A percentile compares a stretch with the other conserved stretches of the same genome.
Conservation (phyloP, 2,329 filamentous ascomycete species). For the Clonostachys sp. region DNA sequence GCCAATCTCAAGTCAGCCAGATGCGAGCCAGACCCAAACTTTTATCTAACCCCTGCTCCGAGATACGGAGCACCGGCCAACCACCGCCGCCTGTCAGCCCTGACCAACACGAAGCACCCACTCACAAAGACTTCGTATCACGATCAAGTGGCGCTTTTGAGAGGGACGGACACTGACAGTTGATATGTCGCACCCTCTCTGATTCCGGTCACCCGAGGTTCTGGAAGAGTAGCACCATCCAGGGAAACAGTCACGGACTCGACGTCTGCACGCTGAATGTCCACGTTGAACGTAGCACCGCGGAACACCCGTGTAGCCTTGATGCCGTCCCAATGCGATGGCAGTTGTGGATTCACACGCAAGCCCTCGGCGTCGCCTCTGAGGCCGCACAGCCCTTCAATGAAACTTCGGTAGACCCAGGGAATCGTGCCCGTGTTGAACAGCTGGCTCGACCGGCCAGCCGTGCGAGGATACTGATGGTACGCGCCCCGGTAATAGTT, state of each 20-base stretch:
- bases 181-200: conserved; percentile 36
- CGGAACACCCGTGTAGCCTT: conserved; percentile 43
- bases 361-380: conserved; percentile 42
- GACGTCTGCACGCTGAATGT: conserved; percentile 31
- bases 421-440: conserved; percentile 56
- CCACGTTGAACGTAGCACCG: conserved; percentile 41
- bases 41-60: too few species aligned
- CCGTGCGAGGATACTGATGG: conserved; percentile 41
- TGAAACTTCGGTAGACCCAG: conserved; percentile 51
- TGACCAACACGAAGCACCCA: too few species aligned
- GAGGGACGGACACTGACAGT: conserved; percentile 13
- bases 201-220: conserved; percentile 32
- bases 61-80: too few species aligned
- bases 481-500: conserved; percentile 54
- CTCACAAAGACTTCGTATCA: too few species aligned
- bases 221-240: conserved; percentile 29
- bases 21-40: too few species aligned
- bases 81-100: too few species aligned
- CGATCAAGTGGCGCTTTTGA: too few species aligned
- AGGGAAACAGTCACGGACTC: conserved; percentile 33
- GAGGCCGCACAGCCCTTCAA: conserved; percentile 50
- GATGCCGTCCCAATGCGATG: conserved; percentile 41
- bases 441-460: conserved; percentile 50
- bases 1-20: too few species aligned
- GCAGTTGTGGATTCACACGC: conserved; percentile 42